Conservation (phyloP, 2,329 filamentous ascomycete species). For the Sphaerulina musiva region DNA sequence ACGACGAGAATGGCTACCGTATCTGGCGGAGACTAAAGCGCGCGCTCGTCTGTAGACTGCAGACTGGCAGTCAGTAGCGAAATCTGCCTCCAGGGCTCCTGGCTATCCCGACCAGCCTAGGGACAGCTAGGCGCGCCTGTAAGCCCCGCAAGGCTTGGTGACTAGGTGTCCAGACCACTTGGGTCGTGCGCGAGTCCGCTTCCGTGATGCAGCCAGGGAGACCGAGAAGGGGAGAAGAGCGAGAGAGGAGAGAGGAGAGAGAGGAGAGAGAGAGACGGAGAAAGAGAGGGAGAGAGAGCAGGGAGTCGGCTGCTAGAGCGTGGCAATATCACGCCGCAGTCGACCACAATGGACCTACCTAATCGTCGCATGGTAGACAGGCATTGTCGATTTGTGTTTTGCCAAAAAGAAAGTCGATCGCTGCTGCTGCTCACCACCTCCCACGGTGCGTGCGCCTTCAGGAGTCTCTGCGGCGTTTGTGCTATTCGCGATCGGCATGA, state of each 20-base stretch:
- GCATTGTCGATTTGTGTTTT: background rate
- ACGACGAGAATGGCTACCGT: no score
- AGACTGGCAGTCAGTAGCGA: no score
- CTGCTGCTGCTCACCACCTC: constrained; percentile 5
- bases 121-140: background rate
- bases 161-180: background rate
- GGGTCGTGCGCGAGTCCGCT: background rate
- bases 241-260: no score
- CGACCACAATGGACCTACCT: background rate
- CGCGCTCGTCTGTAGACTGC: no score
- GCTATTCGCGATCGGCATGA: background rate
- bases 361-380: no score
- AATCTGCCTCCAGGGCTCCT: no score
- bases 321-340: background rate
- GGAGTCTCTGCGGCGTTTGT: background rate
- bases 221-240: no score
- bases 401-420: background rate
- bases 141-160: background rate
- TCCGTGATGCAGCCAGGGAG: no score
- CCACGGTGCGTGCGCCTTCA: background rate
- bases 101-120: background rate
- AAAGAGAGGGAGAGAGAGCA: background rate
- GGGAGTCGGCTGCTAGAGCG: background rate
- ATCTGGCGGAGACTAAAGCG: no score
- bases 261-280: no score